These are phyloP conservation scores for Lyophyllum atratum DNA, from an alignment of 768 basidiomycete genomes.

Conservation along the genomic window DNA sequence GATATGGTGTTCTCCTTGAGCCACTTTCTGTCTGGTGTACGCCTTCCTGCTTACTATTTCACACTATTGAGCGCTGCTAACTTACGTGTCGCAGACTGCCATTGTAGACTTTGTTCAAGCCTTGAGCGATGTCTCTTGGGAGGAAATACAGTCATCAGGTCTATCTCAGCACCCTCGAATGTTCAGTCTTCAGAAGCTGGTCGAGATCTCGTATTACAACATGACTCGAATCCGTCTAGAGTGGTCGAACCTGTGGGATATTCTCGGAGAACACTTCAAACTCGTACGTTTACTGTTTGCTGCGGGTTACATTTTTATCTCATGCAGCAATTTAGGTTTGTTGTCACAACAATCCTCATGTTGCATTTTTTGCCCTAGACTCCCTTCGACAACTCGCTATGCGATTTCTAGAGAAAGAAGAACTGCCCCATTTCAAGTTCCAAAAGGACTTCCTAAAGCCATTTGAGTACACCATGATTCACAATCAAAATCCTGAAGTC, in stretches of 20 bases:
- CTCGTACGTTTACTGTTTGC: conserved; percentile 55
- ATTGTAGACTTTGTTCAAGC: conserved; percentile 98
- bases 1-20: conserved; percentile 99
- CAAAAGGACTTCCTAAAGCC: conserved; percentile 99
- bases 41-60: conserved; percentile 28
- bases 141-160: conserved; percentile 97
- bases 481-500: conserved; percentile 94
- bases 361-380: conserved; percentile 95
- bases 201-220: conserved; percentile 99
- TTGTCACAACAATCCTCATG: conserved; percentile 96
- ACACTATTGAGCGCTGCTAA: conserved; percentile 8
- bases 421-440: conserved; percentile 97
- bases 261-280: conserved; percentile 98
- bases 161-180: conserved; percentile 91
- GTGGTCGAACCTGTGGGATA: conserved; percentile 98
- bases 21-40: conserved; percentile 90
- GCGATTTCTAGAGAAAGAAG: conserved; percentile 99
- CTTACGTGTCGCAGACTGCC: conserved; percentile 61
- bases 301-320: not conserved
- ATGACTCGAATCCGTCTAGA: conserved; percentile 98
- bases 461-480: conserved; percentile 96
- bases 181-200: conserved; percentile 96
- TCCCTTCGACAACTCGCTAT: conserved; percentile 95
- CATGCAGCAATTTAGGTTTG: conserved; percentile 67
- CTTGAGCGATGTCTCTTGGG: conserved; percentile 96